Percentiles rank a stretch among this genome's conserved stretches.
phyloP scores from a whole-genome alignment of 345 rosid species.

The Carallia pectinifolia region DNA sequence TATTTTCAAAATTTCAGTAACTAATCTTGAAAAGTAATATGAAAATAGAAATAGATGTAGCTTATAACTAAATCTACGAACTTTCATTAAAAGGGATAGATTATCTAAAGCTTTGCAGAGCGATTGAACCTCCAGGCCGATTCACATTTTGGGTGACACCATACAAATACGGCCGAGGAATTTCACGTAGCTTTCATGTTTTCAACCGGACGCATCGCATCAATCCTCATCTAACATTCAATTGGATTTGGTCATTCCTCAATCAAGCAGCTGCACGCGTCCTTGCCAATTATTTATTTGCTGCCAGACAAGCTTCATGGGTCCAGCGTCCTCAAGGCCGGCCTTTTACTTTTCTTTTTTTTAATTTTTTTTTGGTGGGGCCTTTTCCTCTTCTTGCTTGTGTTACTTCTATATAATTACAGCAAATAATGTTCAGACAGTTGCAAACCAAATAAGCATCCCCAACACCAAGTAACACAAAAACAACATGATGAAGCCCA shows the following conservation, averaged over 20 bases:
- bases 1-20: too few relatives aligned
- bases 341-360: conserved; percentile 3
- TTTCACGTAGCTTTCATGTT: conserved; percentile 18
- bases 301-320: neutral
- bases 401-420: too few relatives aligned
- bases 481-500: conserved; percentile 25
- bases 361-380: neutral
- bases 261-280: neutral
- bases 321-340: conserved; percentile 19
- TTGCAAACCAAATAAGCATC: too few relatives aligned
- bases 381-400: neutral
- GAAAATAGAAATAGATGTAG: too few relatives aligned
- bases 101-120: too few relatives aligned
- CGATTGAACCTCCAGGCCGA: too few relatives aligned
- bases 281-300: neutral
- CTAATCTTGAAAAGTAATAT: too few relatives aligned
- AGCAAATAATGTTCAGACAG: too few relatives aligned
- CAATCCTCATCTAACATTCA: neutral
- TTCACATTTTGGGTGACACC: too few relatives aligned
- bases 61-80: too few relatives aligned
- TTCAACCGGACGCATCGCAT: neutral
- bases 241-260: conserved; percentile 28
- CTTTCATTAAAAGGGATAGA: too few relatives aligned
- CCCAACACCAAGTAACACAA: neutral
- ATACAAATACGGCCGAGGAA: neutral